Evolutionary conservation across 2,329 filamentous ascomycete genomes (phyloP).

Genomic region (Claviceps sp.): DNA sequence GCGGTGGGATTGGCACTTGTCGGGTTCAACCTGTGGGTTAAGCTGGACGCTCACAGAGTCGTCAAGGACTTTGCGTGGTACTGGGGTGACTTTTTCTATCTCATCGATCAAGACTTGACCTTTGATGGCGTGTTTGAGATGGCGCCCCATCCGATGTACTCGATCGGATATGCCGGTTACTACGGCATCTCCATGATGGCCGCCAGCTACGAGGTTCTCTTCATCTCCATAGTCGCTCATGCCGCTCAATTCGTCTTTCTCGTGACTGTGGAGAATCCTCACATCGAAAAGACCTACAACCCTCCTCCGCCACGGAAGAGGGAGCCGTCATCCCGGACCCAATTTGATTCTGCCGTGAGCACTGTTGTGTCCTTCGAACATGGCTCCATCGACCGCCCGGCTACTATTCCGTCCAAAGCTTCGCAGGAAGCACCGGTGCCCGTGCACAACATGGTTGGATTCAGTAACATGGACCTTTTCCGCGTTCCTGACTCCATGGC

Average conservation of each 20-base stretch:
- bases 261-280: slow-evolving; percentile 83
- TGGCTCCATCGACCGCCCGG: slow-evolving; percentile 13
- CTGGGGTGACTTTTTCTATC: slow-evolving; percentile 98
- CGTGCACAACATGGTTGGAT: slow-evolving; percentile 72
- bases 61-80: slow-evolving; percentile 99
- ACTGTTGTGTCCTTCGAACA: slow-evolving; percentile 13
- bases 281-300: slow-evolving; percentile 97
- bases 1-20: slow-evolving; percentile 62
- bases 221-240: slow-evolving; percentile 92
- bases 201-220: slow-evolving; percentile 91
- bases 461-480: slow-evolving; percentile 77
- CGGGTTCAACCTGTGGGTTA: slow-evolving; percentile 95
- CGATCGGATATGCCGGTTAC: slow-evolving; percentile 92
- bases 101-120: slow-evolving; percentile 93
- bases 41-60: slow-evolving; percentile 90
- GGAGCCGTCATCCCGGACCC: slow-evolving; percentile 19
- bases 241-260: slow-evolving; percentile 90
- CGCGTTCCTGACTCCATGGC: slow-evolving; percentile 74
- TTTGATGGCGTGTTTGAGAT: slow-evolving; percentile 99
- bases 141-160: slow-evolving; percentile 98
- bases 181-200: slow-evolving; percentile 98
- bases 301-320: slow-evolving; percentile 62
- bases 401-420: slow-evolving; percentile 7
- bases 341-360: slow-evolving; percentile 16
- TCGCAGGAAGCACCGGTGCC: slow-evolving; percentile 39